phyloP scores from a whole-genome alignment of 2,329 filamentous ascomycete species.

The Dothideomycetes sp. region DNA sequence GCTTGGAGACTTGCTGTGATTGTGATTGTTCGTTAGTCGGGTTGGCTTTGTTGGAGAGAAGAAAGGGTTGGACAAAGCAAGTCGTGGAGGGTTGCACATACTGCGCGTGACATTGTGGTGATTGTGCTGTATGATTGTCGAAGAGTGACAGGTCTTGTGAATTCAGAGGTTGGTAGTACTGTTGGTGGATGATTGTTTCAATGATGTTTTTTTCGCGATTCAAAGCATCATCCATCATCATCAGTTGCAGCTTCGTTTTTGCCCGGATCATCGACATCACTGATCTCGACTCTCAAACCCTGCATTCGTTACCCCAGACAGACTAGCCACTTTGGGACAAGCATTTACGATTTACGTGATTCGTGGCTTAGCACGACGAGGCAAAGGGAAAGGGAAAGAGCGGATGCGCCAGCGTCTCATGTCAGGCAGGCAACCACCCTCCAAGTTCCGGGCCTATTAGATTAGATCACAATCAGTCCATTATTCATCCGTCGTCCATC shows the following conservation, averaged over 20 bases:
- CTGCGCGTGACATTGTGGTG: constrained; percentile 10
- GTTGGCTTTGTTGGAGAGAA: neutral
- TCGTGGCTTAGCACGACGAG: too few relatives aligned
- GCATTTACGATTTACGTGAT: too few relatives aligned
- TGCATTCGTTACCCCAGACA: constrained; percentile 1
- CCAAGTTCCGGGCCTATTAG: too few relatives aligned
- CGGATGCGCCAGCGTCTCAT: too few relatives aligned
- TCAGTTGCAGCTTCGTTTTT: too few relatives aligned
- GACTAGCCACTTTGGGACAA: neutral
- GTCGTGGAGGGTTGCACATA: neutral
- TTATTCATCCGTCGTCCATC: too few relatives aligned
- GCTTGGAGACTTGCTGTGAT: constrained; percentile 32
- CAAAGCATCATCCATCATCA: too few relatives aligned
- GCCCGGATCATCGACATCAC: constrained; percentile 13
- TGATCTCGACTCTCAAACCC: constrained; percentile 12
- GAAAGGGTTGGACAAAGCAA: neutral
- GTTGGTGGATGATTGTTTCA: too few relatives aligned
- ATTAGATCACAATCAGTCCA: too few relatives aligned
- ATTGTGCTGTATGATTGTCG: neutral
- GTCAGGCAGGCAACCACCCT: too few relatives aligned
- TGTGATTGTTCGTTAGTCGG: constrained; percentile 8
- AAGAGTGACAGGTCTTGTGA: neutral
- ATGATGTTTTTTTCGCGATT: too few relatives aligned
- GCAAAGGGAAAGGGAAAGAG: too few relatives aligned
- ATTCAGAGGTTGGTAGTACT: neutral